phyloP scores from a whole-genome alignment of 176 grass and related monocot species.

The Urochloa ruziziensis region DNA sequence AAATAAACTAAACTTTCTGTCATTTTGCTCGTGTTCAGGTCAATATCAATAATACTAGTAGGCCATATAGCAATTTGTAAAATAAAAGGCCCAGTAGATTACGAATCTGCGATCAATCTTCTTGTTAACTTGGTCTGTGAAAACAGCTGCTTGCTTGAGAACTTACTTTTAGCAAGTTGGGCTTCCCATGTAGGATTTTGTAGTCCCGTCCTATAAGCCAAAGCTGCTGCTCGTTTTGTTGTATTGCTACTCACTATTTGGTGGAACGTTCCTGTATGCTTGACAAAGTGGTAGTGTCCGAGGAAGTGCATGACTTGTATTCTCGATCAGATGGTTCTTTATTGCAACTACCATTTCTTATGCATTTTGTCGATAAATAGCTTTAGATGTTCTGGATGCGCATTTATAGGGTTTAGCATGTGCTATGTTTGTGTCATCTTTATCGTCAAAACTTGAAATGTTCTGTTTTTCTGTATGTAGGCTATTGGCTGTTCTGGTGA shows the following conservation, averaged over 20 bases:
- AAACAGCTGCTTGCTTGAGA: not conserved
- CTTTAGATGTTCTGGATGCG: not conserved
- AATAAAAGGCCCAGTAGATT: not conserved
- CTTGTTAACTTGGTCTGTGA: not conserved
- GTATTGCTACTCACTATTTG: not conserved
- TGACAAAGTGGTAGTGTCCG: not conserved
- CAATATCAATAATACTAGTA: not conserved
- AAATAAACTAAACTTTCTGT: conserved; percentile 12
- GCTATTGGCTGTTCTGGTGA: conserved; percentile 19
- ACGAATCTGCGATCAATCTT: conserved; percentile 22
- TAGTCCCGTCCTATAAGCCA: not conserved
- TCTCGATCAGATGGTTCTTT: conserved; percentile 24
- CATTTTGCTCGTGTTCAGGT: not conserved
- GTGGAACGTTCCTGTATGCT: not conserved
- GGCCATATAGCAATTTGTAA: not conserved
- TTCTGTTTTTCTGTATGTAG: conserved; percentile 12
- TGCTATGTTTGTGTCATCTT: not conserved
- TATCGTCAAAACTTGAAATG: not conserved
- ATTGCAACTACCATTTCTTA: not conserved
- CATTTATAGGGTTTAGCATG: not conserved
- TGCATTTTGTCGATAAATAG: not conserved
- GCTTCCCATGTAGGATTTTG: not conserved
- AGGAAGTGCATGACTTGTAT: not conserved
- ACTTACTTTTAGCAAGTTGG: not conserved
- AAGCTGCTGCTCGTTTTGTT: not conserved